Evolutionary conservation across 2,329 filamentous ascomycete species (phyloP), one percentile per base, ranked within the genome.

Genomic region (Fusarium abutilonis): DNA sequence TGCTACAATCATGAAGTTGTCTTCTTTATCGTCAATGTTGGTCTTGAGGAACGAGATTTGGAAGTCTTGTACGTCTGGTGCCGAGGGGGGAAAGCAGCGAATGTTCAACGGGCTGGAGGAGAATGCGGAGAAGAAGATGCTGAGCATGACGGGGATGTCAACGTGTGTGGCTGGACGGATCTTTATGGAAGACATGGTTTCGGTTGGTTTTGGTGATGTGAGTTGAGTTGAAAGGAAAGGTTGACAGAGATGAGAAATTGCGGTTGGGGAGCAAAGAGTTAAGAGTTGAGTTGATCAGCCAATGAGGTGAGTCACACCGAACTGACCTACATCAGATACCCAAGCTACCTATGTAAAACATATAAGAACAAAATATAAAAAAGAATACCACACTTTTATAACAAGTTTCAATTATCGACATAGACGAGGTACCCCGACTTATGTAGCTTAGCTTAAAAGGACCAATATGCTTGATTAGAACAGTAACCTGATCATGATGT

Each of bases 151-250:
- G 6, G 71, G 62, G 31, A 74, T 59, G 58, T 79, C 76, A 6
- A 61, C 47, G 3, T 70, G 56, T 1, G 70, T 77, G 38, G 78
- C 81, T 31, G 73, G 72, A 28, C 80, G 79, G 52, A 82, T 19
- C 2, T 32, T 52, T 26, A 63, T 32, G 11, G 55, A 17, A 9
- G 53, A 21, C 68, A 70, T 70, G 32, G 29, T 45, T 32, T 14
- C 2, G 28, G 35, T 10, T 9, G 8, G 38, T 19, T 21, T 11
- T 45, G 32, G 9, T n/a, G 17, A 6, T n/a, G 11, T 15, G 13
- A 34, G 6, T 14, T 23, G 32, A 48, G 13, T 26, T 26, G 8
- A 26, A 26, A 26, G 23, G 23, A 23, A 4, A 23, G 21, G 21
- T 23, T 6, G 21, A 23, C 6, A 6, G 21, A 23, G 21, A 23